Base-by-base conservation (phyloP, 768 basidiomycete genomes). In the Leccinum uliginosum region DNA sequence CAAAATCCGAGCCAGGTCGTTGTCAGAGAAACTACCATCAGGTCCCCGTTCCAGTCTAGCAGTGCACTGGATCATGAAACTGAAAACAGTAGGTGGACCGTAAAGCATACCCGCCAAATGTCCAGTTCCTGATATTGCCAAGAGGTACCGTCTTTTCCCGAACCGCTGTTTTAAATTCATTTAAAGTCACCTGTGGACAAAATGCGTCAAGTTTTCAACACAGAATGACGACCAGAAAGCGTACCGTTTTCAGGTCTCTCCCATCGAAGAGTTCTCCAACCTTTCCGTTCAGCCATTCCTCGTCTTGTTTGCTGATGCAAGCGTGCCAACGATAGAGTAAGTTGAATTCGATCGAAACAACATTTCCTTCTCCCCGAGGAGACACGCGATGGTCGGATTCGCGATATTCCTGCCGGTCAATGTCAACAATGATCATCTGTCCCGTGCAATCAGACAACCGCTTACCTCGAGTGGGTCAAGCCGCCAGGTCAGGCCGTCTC, bases 331-430 rank as follows among this genome's bases (percentile, higher is more conserved):
- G 75, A 61, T 80, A 79, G 17, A 80, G 65, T 21, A 80, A 62
- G 62, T 79, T 91, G 75, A 92, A 91, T 71, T 92, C 91, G 34
- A 90, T 67, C 0, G 89, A 89, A 55, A 83, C 82, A 35, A 81
- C 83, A 64, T 92, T 91, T 49, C 91, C 91, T 66, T 84, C 74
- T 35, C 89, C 91, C 11, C 83, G 79, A 38, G 83, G 80, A 14
- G 79, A 72, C 55, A 87, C 68, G 1, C 74, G 74, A 59, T 89
- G 87, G 57, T 75, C 64, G 0, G 64, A 10, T 26, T 79, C 78
- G 45, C 88, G 79, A 58, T 78, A 79, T 11, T 72, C 57, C 85
- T 87, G 58, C 55, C 54, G 40, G 6, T 10, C 14, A 51, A 32
- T 23, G 51, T 43, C 5, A 44, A 30, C 15, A 46, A 14, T 32